Conservation (phyloP, 495 filamentous ascomycete species). For the Umbilicaria muhlenbergii region DNA sequence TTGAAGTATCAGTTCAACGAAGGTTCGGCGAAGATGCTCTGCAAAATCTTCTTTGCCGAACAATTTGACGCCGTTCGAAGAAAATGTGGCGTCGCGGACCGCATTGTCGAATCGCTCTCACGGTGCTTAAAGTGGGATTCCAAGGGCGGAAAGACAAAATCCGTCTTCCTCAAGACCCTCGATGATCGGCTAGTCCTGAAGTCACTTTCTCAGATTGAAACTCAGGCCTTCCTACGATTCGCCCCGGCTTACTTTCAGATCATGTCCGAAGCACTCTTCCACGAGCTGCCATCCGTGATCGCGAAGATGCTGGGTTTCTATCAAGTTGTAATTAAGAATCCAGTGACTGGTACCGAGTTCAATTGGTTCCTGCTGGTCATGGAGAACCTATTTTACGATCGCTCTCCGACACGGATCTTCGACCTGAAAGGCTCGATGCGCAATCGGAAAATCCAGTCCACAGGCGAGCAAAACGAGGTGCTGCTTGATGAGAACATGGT, state of each 20-base stretch:
- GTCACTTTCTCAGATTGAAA: conserved; percentile 77
- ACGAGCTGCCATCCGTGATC: conserved; percentile 90
- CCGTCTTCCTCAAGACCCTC: conserved; percentile 92
- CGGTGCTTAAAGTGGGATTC: conserved; percentile 97
- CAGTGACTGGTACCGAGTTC: conserved; percentile 79
- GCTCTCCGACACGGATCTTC: conserved; percentile 80
- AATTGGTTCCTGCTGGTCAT: conserved; percentile 90
- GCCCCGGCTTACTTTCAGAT: conserved; percentile 95
- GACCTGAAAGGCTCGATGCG: conserved; percentile 98
- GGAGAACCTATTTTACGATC: conserved; percentile 98
- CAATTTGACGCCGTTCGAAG: conserved; percentile 90
- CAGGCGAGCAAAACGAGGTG: conserved; percentile 89
- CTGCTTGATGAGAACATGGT: conserved; percentile 98
- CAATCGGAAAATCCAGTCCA: conserved; percentile 88
- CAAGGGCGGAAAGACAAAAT: conserved; percentile 95
- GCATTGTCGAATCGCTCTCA: conserved; percentile 88
- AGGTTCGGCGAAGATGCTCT: conserved; percentile 82
- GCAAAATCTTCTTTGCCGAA: conserved; percentile 96
- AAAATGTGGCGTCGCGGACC: conserved; percentile 83
- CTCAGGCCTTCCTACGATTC: conserved; percentile 83
- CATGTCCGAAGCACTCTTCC: conserved; percentile 91
- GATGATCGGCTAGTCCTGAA: conserved; percentile 90
- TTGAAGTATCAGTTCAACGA: conserved; percentile 89
- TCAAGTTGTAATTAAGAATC: conserved; percentile 92
- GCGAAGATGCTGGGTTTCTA: conserved; percentile 99